Evolutionary conservation across 176 grass and related monocot genomes (phyloP), one percentile per base, ranked within the genome.

Genomic region (Carex cristatella): DNA sequence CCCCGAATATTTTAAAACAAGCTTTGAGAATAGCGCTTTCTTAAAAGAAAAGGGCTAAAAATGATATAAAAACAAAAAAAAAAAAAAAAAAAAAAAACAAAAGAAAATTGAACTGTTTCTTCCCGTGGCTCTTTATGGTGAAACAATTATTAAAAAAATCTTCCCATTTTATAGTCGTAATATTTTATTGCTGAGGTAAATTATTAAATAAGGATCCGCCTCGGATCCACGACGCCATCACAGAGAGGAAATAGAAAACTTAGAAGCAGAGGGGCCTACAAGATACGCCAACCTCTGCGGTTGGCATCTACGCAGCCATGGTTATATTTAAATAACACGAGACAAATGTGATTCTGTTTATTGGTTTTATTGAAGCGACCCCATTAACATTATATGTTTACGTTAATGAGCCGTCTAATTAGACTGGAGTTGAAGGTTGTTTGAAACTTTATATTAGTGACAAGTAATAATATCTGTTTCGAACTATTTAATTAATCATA

Each of bases 151-250:
- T 56, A 23, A 75, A 75, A 42, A 31, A 77, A 77, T 55, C 27
- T 55, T 33, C 74, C 74, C 53, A 35, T 79, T 58, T 31, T 71
- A 71, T 44, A 70, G 15, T 71, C 68, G n/a, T 23, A 23, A 46
- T 71, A 46, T 33, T 33, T 32, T 55, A 16, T 2, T 30, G 5
- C 66, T 69, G 6, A 56, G 73, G 0, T 40, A 77, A 54, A 79
- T 14, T 58, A 57, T 79, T 79, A 33, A 79, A 58, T 58, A 79
- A 51, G 2, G 28, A 79, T 79, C 53, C 74, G 58, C 74, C 49
- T 78, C 49, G 74, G 74, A 57, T 78, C 74, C 74, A 79, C 51
- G 51, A 77, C 30, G 40, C 37, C 5, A 48, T 48, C 38, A 19
- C 7, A 48, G 48, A 72, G 30, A 48, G 7, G 48, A 71, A 44